Conservation (phyloP, 164 flowering plant species). For the Liquidambar formosana region DNA sequence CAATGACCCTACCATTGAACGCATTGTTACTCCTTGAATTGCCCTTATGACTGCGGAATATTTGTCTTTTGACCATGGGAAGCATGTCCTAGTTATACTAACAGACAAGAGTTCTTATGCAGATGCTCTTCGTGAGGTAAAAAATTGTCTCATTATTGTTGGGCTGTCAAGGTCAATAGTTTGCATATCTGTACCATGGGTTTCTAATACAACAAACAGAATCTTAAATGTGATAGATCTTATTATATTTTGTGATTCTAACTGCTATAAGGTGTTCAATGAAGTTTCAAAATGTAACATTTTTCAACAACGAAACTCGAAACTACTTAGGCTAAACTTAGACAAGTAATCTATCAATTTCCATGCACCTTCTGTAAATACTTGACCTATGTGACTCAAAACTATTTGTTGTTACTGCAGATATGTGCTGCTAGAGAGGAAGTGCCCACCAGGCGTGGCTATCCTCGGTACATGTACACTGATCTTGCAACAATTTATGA, state of each 20-base stretch:
- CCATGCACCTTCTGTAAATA: too few relatives aligned
- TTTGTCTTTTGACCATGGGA: conserved; percentile 96
- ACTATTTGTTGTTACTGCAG: too few relatives aligned
- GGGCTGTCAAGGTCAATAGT: too few relatives aligned
- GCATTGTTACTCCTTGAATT: conserved; percentile 92
- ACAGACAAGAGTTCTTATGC: conserved; percentile 98
- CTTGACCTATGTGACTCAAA: too few relatives aligned
- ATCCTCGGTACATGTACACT: conserved; percentile 98
- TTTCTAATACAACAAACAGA: neutral
- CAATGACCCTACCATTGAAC: conserved; percentile 96
- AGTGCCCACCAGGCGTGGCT: conserved; percentile 77
- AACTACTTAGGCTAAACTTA: too few relatives aligned
- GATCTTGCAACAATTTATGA: conserved; percentile 97
- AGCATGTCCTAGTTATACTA: conserved; percentile 91
- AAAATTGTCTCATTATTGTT: neutral
- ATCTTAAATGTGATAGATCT: too few relatives aligned
- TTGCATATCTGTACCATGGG: neutral
- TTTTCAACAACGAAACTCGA: too few relatives aligned
- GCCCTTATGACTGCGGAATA: conserved; percentile 97
- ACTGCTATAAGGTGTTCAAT: too few relatives aligned
- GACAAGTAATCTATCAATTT: too few relatives aligned
- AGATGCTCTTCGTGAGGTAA: conserved; percentile 97
- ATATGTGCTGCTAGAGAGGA: too few relatives aligned
- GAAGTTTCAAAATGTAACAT: too few relatives aligned
- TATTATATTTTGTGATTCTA: too few relatives aligned